Base-by-base conservation (phyloP, 2,329 filamentous ascomycete species). In the Colletotrichum tofieldiae region DNA sequence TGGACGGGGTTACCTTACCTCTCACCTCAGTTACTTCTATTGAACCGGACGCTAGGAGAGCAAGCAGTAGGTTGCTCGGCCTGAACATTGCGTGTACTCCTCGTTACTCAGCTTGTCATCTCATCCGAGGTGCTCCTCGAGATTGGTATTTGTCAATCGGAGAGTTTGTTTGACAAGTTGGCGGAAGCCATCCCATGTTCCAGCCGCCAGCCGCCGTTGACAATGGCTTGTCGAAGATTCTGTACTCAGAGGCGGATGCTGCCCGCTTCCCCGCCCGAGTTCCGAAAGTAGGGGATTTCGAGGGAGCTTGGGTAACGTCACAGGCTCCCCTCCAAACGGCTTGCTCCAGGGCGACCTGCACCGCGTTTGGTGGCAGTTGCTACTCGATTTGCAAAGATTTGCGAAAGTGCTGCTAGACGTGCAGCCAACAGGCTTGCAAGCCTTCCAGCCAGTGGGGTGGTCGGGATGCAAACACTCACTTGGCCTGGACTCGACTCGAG, bases 371-470 rank as follows among this genome's bases (percentile, higher is more conserved):
- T 52, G 12, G 43, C 35, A 62, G 41, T 54, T 45, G 18, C 45
- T 67, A 29, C 63, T 58, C 58, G 32, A 52, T 68, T 67, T 29
- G 68, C 43, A 29, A 62, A 43, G 35, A 67, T 67, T 56, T 67
- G 65, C 68, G 37, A 67, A 45, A 35, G 12, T 55, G 26, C 54
- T 54, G 39, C 63, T 54, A 43, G 43, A 32, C 35, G 56, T 41
- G 51, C 58, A 56, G 51, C 56, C 43, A 55, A n/a, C 43, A 41
- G 51, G 64, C 58, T 26, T 26, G 43, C 43, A 18, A 37, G 51
- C 62, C 39, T 47, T 26, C 37, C 29, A 9, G 51, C 14, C 23
- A 37, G 51, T 47, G 51, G 62, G 62, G 39, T 23, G 62, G 39
- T 23, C 62, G 49, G n/a, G 11, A 41, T 52, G 32, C 23, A 54